Evolutionary conservation across 768 basidiomycete genomes (phyloP).

Genomic region (Daedaleopsis nitida): DNA sequence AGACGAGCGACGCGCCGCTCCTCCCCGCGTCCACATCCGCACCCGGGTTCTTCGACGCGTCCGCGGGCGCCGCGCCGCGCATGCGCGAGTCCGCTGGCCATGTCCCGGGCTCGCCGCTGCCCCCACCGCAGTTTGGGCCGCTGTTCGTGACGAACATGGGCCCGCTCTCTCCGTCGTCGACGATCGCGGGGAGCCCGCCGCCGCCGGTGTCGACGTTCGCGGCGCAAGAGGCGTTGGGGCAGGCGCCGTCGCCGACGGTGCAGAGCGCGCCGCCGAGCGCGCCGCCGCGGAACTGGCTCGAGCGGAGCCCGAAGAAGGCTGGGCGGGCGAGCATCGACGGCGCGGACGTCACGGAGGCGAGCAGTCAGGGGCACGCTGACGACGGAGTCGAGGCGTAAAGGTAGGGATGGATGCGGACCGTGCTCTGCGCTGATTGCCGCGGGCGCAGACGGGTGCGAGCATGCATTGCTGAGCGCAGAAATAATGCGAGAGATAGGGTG

Average conservation of each 20-base stretch:
- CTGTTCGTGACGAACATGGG: constrained; percentile 27
- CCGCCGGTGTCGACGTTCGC: background rate
- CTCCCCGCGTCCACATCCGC: background rate
- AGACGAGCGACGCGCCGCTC: constrained; percentile 19
- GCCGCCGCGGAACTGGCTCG: constrained; percentile 19
- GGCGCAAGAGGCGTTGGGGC: constrained; percentile 10
- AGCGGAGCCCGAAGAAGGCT: constrained; percentile 21
- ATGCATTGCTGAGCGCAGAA: too few species aligned
- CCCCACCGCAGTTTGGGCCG: constrained; percentile 18
- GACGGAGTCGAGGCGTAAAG: too few species aligned
- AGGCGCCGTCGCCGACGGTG: background rate
- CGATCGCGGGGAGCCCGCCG: constrained; percentile 9
- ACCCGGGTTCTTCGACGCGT: background rate
- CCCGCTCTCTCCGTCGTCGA: constrained; percentile 18
- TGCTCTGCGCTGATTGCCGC: too few species aligned
- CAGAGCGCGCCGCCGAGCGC: background rate
- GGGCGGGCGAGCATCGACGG: constrained; percentile 13
- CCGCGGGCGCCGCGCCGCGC: background rate
- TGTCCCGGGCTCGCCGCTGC: constrained; percentile 15
- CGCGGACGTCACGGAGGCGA: constrained; percentile 14
- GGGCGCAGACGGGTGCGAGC: too few species aligned
- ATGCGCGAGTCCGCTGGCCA: constrained; percentile 3
- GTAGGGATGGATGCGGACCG: too few species aligned
- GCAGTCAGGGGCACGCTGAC: too few species aligned
- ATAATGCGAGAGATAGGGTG: too few species aligned